Base-by-base conservation (phyloP, 257 asterid genomes). In the Orobanche coerulescens region DNA sequence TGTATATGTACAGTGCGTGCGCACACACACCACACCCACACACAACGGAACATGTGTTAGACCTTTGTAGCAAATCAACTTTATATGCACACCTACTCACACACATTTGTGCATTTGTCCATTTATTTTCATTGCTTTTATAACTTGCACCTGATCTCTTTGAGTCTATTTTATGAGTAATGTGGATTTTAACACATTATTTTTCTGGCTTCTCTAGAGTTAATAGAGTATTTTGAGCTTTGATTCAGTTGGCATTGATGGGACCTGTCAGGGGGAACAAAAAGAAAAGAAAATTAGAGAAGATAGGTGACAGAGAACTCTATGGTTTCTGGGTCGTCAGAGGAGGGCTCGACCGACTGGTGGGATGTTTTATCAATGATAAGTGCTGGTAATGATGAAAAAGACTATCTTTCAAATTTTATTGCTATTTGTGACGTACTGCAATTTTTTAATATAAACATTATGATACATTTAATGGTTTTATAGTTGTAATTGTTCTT, bases 181-280 rank as follows among this genome's bases (percentile, higher is more conserved):
- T n/a, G 22, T 44, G 54, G 67, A 61, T 66, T 67, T 34, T 56
- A 20, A 53, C 66, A 34, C 1, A 28, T 9, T 44, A 58, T 57
- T 69, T 65, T n/a, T n/a, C n/a, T 66, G 46, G n/a, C 26, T 7
- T 60, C n/a, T n/a, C 47, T 46, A 25, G 36, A 66, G 58, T 59
- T 55, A 31, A 62, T 60, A 73, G 48, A 59, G 1, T 34, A n/a
- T 50, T 66, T 54, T 66, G 30, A 77, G 76, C 50, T 64, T 65
- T 70, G 65, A 56, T 59, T 76, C 36, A 65, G 65, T 76, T 72
- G 70, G 63, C 33, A 48, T 18, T 46, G 66, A 87, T 88, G 96
- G 86, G 74, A 47, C 95, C 95, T 60, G 30, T 85, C 63, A 83
- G 84, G 81, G 84, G 92, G 47, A 67, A 57, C 30, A 85, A 75